phyloP scores from a whole-genome alignment of 140 eudicot species.

The Oenanthe javanica region DNA sequence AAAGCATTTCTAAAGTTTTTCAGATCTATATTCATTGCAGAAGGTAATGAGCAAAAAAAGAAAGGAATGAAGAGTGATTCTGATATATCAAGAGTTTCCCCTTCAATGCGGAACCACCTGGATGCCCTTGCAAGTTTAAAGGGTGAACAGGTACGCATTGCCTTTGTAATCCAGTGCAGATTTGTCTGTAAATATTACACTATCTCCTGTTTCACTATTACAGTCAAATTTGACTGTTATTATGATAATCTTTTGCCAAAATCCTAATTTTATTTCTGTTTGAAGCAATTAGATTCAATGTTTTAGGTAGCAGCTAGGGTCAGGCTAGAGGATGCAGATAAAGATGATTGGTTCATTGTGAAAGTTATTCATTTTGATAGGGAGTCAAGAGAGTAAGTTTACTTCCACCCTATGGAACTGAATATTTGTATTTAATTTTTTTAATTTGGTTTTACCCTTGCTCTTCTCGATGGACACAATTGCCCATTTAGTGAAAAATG shows the following conservation, averaged over 20 bases:
- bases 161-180: background rate
- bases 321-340: conserved; percentile 64
- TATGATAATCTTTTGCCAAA: background rate
- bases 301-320: conserved; percentile 95
- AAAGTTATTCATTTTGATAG: conserved; percentile 92
- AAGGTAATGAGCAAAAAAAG: conserved; percentile 87
- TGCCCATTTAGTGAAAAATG: background rate
- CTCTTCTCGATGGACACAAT: background rate
- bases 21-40: conserved; percentile 33
- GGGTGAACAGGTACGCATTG: conserved; percentile 70
- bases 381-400: conserved; percentile 77
- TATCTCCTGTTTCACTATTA: background rate
- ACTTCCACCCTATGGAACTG: background rate
- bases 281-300: background rate
- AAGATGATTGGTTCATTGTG: conserved; percentile 92
- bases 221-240: background rate
- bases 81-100: conserved; percentile 62
- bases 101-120: conserved; percentile 66
- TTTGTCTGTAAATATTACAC: background rate
- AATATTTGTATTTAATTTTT: background rate
- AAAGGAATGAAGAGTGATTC: conserved; percentile 76
- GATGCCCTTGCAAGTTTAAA: conserved; percentile 75
- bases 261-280: background rate
- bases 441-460: background rate
- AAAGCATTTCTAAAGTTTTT: background rate